Evolutionary conservation across 1,284 basidiomycete species (phyloP).

Genomic region (Cystobasidium sp.): DNA sequence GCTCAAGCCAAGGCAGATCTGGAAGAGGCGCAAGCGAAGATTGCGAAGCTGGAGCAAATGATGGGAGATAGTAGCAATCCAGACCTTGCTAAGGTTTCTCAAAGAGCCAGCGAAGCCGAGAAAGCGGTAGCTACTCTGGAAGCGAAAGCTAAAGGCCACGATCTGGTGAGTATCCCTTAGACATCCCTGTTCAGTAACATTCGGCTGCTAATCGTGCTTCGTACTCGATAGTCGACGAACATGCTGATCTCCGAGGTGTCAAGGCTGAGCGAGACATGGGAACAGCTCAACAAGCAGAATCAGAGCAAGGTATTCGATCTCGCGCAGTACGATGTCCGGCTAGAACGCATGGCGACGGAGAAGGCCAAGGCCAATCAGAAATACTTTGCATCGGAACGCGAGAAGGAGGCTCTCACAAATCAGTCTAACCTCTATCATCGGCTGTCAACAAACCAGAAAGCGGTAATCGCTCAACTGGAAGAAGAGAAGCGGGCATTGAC

Average conservation of each 20-base stretch:
- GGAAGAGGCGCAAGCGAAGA: constrained; percentile 57
- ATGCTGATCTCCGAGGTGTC: constrained; percentile 84
- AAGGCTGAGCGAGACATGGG: constrained; percentile 83
- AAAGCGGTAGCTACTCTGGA: constrained; percentile 66
- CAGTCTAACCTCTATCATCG: constrained; percentile 73
- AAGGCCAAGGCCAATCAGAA: constrained; percentile 95
- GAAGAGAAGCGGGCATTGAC: constrained; percentile 65
- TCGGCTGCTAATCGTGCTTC: not conserved
- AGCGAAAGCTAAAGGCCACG: constrained; percentile 58
- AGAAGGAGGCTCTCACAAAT: constrained; percentile 78
- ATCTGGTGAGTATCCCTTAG: constrained; percentile 56
- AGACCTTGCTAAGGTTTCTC: constrained; percentile 63
- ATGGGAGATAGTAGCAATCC: constrained; percentile 65
- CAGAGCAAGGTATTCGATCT: constrained; percentile 84
- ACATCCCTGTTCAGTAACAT: not conserved
- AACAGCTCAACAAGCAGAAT: constrained; percentile 78
- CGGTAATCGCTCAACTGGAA: constrained; percentile 71
- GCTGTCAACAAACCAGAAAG: constrained; percentile 76
- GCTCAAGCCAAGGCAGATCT: constrained; percentile 65
- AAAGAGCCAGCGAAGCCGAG: constrained; percentile 68
- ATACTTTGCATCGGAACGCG: constrained; percentile 86
- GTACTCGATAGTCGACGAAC: constrained; percentile 66
- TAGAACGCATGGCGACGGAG: constrained; percentile 55
- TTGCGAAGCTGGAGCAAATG: constrained; percentile 67
- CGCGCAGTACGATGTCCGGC: constrained; percentile 65